Base-by-base conservation (phyloP, 306 rosid species). In the Acmispon strigosus region DNA sequence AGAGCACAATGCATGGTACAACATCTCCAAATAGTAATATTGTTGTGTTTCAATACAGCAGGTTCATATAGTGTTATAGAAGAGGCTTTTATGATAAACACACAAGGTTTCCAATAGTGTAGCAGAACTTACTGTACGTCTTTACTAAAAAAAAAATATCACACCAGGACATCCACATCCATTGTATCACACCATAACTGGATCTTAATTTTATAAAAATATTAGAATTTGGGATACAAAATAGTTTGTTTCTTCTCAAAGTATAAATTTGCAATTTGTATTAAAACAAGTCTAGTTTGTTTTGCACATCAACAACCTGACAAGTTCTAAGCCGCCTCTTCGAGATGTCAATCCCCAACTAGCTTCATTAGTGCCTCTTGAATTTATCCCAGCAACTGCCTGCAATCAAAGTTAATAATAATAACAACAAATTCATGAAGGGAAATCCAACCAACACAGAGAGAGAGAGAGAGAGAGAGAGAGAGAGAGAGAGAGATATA, bases 281-380 rank as follows among this genome's bases (percentile, higher is more conserved):
- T 39, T 48, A 13, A 72, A 72, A 75, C 22, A 73, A 74, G 27
- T 45, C 19, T 69, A 55, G 24, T 44, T 64, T 57, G 61, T 59
- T 67, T 58, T 48, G 59, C 13, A 56, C 65, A 57, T 80, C 41
- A 80, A 89, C 67, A 47, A 94, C 99, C 99, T 85, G 82, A 92
- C 88, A 77, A 87, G 88, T 75, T 89, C 91, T 69, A 83, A 61
- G 78, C 97, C 91, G 59, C 91, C 88, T 82, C 81, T 91, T 36
- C 80, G 78, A 65, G 90, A 57, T 60, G 91, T 27, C 62, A 82
- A 70, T 61, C 89, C 92, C 84, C 95, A 83, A 66, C 84, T 77
- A 73, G 54, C 58, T 71, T 85, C 97, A 45, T 83, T 66, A 43
- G 78, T 62, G 76, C 83, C 84, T 81, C 97, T 76, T 15, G 90